Conservation (phyloP, 306 rosid genomes). For the Lagenaria siceraria region DNA sequence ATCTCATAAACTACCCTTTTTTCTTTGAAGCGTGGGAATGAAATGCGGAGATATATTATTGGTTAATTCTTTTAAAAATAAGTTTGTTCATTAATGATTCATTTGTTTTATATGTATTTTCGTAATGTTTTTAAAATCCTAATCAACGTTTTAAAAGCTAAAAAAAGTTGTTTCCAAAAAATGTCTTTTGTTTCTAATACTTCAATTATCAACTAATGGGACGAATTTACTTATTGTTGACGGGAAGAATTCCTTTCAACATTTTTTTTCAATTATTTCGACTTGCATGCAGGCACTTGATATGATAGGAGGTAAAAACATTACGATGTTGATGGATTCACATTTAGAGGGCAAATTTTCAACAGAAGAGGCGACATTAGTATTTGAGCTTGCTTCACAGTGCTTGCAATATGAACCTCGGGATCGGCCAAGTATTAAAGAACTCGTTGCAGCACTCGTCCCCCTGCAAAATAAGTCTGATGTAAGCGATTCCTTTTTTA, state of each 20-base stretch:
- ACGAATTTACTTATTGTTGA: background rate
- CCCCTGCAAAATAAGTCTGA: slow-evolving; percentile 54
- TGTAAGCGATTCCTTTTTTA: slow-evolving; percentile 13
- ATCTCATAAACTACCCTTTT: no score
- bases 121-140: no score
- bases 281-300: slow-evolving; percentile 53
- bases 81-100: no score
- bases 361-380: slow-evolving; percentile 64
- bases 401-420: slow-evolving; percentile 68
- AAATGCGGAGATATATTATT: no score
- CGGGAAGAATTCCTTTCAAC: background rate
- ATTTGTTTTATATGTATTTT: no score
- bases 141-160: no score
- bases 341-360: slow-evolving; percentile 74
- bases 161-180: no score
- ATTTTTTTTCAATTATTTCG: background rate
- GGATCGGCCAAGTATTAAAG: slow-evolving; percentile 54
- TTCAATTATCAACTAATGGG: no score
- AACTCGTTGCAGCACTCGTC: slow-evolving; percentile 44
- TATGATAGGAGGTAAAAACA: slow-evolving; percentile 62
- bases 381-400: slow-evolving; percentile 56
- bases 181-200: no score
- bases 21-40: no score
- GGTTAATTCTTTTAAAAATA: no score
- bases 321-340: slow-evolving; percentile 60